Conservation (phyloP, 306 rosid species). For the Malus sieversii region DNA sequence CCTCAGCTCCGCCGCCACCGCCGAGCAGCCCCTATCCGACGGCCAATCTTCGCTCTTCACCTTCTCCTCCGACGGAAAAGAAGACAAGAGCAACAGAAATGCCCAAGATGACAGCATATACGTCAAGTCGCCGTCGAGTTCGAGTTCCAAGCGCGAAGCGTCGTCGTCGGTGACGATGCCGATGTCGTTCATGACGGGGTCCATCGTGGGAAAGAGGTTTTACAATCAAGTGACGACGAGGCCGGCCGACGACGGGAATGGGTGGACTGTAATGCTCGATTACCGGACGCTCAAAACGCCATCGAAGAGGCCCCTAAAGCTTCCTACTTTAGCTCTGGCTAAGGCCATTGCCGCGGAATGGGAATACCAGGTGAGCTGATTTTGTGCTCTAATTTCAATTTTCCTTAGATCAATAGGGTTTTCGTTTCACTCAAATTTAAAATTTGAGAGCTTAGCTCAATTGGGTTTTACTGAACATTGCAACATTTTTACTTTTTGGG, state of each 20-base stretch:
- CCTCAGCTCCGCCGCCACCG: conserved; percentile 25
- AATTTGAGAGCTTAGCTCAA: neutral
- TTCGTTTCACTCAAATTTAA: neutral
- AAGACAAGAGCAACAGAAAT: neutral
- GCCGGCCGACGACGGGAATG: conserved; percentile 67
- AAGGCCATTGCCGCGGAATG: conserved; percentile 88
- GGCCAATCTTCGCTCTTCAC: conserved; percentile 42
- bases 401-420: neutral
- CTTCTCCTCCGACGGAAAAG: conserved; percentile 46
- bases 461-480: neutral
- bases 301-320: conserved; percentile 77
- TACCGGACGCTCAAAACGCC: conserved; percentile 86
- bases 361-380: conserved; percentile 69
- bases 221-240: conserved; percentile 60
- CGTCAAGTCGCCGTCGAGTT: conserved; percentile 34
- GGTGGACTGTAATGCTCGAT: conserved; percentile 90
- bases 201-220: conserved; percentile 80
- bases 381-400: neutral
- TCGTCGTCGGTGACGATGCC: conserved; percentile 85
- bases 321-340: conserved; percentile 64
- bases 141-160: conserved; percentile 26
- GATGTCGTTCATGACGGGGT: conserved; percentile 84
- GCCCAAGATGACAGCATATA: conserved; percentile 23
- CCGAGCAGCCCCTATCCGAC: conserved; percentile 30
- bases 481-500: no score